Evolutionary conservation across 352 stramenopile species (phyloP).

Genomic region (Phytophthora lateralis): DNA sequence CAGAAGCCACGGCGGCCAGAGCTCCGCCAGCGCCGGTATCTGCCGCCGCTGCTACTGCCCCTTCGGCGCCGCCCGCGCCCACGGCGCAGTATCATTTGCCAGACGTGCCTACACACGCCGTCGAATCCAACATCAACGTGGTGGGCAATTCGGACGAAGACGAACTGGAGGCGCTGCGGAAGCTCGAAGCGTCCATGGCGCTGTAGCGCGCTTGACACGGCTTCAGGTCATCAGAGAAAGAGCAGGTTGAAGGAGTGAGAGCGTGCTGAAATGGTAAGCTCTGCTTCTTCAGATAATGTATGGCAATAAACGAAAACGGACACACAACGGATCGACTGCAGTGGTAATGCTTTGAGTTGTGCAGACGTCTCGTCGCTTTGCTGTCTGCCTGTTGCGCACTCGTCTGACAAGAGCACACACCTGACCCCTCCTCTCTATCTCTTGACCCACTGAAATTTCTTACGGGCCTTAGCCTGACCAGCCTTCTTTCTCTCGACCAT

Average conservation of each 20-base stretch:
- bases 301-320: conserved; percentile 34
- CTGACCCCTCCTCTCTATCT: conserved; percentile 82
- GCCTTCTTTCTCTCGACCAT: conserved; percentile 98
- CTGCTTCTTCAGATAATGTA: conserved; percentile 36
- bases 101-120: conserved; percentile 73
- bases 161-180: conserved; percentile 83
- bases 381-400: conserved; percentile 13
- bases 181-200: conserved; percentile 88
- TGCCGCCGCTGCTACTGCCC: conserved; percentile 27
- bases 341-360: conserved; percentile 21
- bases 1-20: conserved; percentile 24
- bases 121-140: conserved; percentile 82
- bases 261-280: not conserved
- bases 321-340: conserved; percentile 18
- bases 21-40: conserved; percentile 32
- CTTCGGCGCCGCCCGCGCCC: conserved; percentile 29
- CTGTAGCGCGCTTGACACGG: conserved; percentile 43
- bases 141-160: conserved; percentile 76
- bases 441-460: conserved; percentile 98
- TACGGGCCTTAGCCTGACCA: conserved; percentile 95
- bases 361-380: conserved; percentile 15
- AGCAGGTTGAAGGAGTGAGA: conserved; percentile 10
- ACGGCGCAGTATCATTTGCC: conserved; percentile 69
- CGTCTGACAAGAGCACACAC: conserved; percentile 18
- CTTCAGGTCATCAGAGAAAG: conserved; percentile 20